phyloP scores from a whole-genome alignment of 768 basidiomycete genomes.

The Coprinopsis sp. region DNA sequence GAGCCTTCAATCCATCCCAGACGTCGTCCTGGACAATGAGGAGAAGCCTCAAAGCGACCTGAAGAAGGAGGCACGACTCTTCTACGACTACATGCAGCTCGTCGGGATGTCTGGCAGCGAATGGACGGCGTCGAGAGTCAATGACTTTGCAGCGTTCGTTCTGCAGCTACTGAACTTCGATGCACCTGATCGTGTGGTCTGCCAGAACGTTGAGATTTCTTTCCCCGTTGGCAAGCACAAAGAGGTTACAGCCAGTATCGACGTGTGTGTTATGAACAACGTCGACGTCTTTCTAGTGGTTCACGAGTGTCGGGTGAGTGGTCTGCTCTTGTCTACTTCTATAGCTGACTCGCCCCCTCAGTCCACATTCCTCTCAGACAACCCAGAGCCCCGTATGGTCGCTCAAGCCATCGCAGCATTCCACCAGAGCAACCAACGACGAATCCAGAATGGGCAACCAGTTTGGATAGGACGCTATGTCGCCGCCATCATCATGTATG shows the following conservation, averaged over 20 bases:
- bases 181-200: background rate
- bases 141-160: too few relatives aligned
- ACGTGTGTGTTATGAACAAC: background rate
- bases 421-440: constrained; percentile 20
- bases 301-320: background rate
- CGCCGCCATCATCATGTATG: constrained; percentile 13
- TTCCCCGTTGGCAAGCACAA: background rate
- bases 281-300: background rate
- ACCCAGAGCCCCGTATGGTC: constrained; percentile 22
- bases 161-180: too few relatives aligned
- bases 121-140: too few relatives aligned
- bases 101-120: too few relatives aligned
- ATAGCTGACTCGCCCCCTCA: background rate
- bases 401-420: constrained; percentile 30
- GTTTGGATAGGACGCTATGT: background rate
- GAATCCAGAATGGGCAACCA: background rate
- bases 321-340: background rate
- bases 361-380: background rate
- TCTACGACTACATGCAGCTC: too few relatives aligned
- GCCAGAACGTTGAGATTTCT: background rate
- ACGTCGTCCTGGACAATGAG: too few relatives aligned
- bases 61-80: too few relatives aligned
- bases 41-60: too few relatives aligned
- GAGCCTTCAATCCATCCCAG: too few relatives aligned
- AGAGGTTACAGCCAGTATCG: background rate